Evolutionary conservation across 345 rosid species (phyloP).

Genomic region (Abelmoschus esculentus): DNA sequence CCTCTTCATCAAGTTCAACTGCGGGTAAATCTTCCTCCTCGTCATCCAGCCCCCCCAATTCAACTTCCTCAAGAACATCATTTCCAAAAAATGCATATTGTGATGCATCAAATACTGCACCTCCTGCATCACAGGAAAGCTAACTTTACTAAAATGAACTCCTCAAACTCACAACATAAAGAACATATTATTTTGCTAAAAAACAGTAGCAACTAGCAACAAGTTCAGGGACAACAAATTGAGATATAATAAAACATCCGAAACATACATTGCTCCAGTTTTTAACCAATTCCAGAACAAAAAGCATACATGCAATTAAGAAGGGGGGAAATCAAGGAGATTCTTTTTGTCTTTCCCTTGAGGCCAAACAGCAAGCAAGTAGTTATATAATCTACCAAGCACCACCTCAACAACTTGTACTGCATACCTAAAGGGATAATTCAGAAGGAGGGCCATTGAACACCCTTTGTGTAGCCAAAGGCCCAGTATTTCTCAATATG

Average conservation of each 20-base stretch:
- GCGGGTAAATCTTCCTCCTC: conserved; percentile 42
- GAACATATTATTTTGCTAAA: not conserved
- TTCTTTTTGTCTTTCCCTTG: too few species aligned
- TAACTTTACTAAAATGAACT: not conserved
- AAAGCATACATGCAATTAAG: too few species aligned
- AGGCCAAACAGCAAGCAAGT: too few species aligned
- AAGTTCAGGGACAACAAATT: not conserved
- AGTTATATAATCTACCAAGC: not conserved
- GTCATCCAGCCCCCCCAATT: conserved; percentile 87
- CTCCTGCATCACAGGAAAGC: conserved; percentile 28
- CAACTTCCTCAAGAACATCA: conserved; percentile 84
- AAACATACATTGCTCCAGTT: too few species aligned
- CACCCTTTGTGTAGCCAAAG: not conserved
- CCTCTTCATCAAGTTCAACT: conserved; percentile 54
- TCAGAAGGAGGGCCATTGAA: not conserved
- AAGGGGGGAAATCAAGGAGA: too few species aligned
- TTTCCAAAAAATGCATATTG: conserved; percentile 97
- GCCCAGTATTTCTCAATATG: not conserved
- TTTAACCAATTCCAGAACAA: too few species aligned
- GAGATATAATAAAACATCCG: not conserved
- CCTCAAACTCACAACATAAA: not conserved
- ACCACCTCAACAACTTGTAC: not conserved
- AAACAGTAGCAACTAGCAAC: not conserved
- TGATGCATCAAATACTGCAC: conserved; percentile 79
- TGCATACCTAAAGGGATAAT: not conserved